phyloP scores from a whole-genome alignment of 2,329 filamentous ascomycete species.

The Fusarium sp. region DNA sequence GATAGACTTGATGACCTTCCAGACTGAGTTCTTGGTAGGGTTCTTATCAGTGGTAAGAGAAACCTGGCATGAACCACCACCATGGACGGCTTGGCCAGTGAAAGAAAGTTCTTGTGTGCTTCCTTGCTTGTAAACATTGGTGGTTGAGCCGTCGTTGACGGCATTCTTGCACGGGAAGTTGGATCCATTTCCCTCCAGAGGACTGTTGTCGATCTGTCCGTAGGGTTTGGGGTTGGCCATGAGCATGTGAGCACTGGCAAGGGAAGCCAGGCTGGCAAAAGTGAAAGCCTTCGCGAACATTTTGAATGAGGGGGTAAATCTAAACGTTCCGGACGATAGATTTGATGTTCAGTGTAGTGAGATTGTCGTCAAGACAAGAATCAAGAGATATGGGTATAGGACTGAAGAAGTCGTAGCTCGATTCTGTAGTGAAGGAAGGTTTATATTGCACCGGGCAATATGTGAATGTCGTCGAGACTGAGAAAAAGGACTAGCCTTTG shows the following conservation, averaged over 20 bases:
- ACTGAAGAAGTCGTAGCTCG: conserved; percentile 41
- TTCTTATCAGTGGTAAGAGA: conserved; percentile 83
- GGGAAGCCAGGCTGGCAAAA: conserved; percentile 68
- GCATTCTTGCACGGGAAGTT: conserved; percentile 87
- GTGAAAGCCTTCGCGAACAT: conserved; percentile 67
- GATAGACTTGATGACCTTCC: conserved; percentile 91
- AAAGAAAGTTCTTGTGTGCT: conserved; percentile 69
- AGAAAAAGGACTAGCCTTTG: conserved; percentile 49
- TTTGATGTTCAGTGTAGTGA: conserved; percentile 33
- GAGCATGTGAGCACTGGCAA: conserved; percentile 80
- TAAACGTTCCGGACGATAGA: conserved; percentile 54
- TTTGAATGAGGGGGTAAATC: conserved; percentile 53
- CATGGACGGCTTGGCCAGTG: conserved; percentile 81
- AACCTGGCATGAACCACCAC: conserved; percentile 93
- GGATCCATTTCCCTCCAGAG: conserved; percentile 69
- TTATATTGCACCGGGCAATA: conserved; percentile 49
- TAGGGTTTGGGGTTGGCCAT: conserved; percentile 79
- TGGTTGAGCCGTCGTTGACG: conserved; percentile 58
- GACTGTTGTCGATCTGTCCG: conserved; percentile 67
- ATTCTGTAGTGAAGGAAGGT: conserved; percentile 43
- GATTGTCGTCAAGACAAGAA: conserved; percentile 49
- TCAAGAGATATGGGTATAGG: conserved; percentile 46
- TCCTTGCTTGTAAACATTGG: conserved; percentile 69
- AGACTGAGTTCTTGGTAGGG: conserved; percentile 75
- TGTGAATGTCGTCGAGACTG: conserved; percentile 40